phyloP scores from a whole-genome alignment of 1,139 yeast genomes.

The Debaryomycetaceae sp. region DNA sequence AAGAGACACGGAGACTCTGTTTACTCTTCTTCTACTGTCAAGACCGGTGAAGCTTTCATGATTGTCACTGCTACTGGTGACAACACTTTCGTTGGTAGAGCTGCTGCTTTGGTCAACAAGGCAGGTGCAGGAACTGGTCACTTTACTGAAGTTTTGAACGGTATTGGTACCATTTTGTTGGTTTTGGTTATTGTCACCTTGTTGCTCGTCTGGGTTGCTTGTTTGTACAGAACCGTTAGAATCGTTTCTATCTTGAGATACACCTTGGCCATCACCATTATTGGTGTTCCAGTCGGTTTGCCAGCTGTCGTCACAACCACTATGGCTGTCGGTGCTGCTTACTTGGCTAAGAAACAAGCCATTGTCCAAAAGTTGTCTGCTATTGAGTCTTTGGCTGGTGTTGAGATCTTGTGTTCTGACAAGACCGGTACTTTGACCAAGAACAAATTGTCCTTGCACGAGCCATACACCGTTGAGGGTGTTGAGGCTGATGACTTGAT shows the following conservation, averaged over 20 bases:
- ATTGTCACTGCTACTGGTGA: constrained; percentile 96
- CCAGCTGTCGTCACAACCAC: constrained; percentile 99
- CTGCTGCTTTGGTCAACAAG: constrained; percentile 94
- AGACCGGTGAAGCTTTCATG: constrained; percentile 97
- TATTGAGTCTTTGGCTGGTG: constrained; percentile 98
- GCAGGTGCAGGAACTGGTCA: constrained; percentile 95
- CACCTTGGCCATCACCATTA: constrained; percentile 93
- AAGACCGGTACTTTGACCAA: constrained; percentile 99
- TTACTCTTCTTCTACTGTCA: constrained; percentile 93
- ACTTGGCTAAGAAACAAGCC: constrained; percentile 97
- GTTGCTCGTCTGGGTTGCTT: constrained; percentile 87
- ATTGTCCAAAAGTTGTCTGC: constrained; percentile 98
- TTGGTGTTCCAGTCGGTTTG: constrained; percentile 99
- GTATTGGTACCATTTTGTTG: constrained; percentile 91
- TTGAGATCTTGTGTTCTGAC: constrained; percentile 97
- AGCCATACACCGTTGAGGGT: constrained; percentile 99
- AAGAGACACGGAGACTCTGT: constrained; percentile 84
- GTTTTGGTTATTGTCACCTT: constrained; percentile 87
- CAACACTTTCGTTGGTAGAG: constrained; percentile 88
- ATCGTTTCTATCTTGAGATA: constrained; percentile 91
- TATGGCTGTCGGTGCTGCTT: constrained; percentile 99
- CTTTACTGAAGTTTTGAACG: constrained; percentile 96
- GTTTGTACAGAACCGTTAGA: constrained; percentile 90
- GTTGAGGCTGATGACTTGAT: constrained; percentile 95
- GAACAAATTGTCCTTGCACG: constrained; percentile 94